These are phyloP conservation scores for Huntiella decipiens DNA, from an alignment of 2,329 filamentous ascomycete genomes.

Conservation along the genomic window DNA sequence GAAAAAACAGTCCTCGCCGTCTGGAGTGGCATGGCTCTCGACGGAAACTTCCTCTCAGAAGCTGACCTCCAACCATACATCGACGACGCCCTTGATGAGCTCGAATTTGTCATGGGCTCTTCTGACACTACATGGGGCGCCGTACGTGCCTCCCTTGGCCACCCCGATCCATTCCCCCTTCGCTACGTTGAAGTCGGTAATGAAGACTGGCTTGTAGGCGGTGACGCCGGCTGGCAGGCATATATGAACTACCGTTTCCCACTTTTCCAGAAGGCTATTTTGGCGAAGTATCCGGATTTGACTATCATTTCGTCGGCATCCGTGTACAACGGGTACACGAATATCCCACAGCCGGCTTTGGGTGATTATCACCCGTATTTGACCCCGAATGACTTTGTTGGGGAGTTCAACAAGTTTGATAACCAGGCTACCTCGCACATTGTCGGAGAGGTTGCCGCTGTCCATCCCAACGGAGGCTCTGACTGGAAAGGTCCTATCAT, in stretches of 20 bases:
- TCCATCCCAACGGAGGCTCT: constrained; percentile 31
- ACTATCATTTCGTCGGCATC: constrained; percentile 33
- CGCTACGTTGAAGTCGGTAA: constrained; percentile 48
- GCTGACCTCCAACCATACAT: constrained; percentile 35
- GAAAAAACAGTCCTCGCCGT: constrained; percentile 29
- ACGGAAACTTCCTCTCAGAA: constrained; percentile 31
- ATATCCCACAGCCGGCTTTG: constrained; percentile 24
- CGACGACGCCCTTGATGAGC: constrained; percentile 40
- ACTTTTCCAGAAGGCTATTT: constrained; percentile 40
- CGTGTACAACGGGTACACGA: constrained; percentile 20
- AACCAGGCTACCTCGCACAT: constrained; percentile 22
- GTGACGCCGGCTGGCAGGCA: constrained; percentile 25
- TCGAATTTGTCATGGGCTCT: constrained; percentile 42
- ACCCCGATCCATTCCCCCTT: constrained; percentile 40
- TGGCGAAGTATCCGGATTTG: constrained; percentile 34
- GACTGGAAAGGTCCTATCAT: constrained; percentile 27
- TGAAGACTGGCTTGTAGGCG: constrained; percentile 42
- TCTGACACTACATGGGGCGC: constrained; percentile 35
- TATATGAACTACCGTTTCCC: constrained; percentile 38
- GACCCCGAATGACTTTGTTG: constrained; percentile 30
- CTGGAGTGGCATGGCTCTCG: constrained; percentile 36
- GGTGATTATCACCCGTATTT: constrained; percentile 34
- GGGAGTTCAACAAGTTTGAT: constrained; percentile 33
- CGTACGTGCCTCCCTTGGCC: constrained; percentile 37
- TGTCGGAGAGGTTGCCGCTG: constrained; percentile 32